Evolutionary conservation across 2,329 filamentous ascomycete genomes (phyloP), one percentile per base, ranked within the genome.

Genomic region (Periconia sp.): DNA sequence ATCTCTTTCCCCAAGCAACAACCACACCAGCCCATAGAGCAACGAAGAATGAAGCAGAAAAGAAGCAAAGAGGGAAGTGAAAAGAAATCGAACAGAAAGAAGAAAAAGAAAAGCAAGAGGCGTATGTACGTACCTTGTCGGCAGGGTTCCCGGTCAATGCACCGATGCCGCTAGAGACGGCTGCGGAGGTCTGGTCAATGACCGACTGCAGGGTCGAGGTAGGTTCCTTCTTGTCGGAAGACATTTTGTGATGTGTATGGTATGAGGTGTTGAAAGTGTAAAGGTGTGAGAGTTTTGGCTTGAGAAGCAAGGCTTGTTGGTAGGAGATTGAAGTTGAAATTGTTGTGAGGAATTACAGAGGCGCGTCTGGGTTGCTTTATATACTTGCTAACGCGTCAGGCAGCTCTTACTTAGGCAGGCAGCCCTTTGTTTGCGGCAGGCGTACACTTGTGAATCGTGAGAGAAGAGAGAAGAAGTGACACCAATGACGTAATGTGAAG

Each of bases 121-220:
- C n/a, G n/a, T n/a, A n/a, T n/a, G n/a, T n/a, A n/a, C 55, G 27
- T 72, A 83, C 82, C 76, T 91, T 80, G 65, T 93, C 87, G 56
- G 80, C 79, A 2, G 81, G 80, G 79, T 77, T 91, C 65, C 91
- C 92, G 10, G 89, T 92, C 52, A 96, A 56, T 57, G 79, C 82
- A 59, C 91, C 90, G 47, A 94, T 64, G 47, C 82, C 85, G 57
- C 82, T 88, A 76, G 96, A 91, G 49, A 87, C 83, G 50, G 86
- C 80, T 62, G 90, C 90, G 37, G 85, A 82, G 66, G 89, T 89
- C 14, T 83, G 83, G 81, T 92, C 71, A 47, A 74, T 59, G 58
- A 71, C 65, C 53, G 90, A 89, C 81, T 93, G 84, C 69, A 92
- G 82, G 59, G 92, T 94, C 58, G 91, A 95, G 62, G 88, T 83